These are phyloP conservation scores for Fusarium sp. DNA, from an alignment of 2,329 filamentous ascomycete species.

Conservation along the genomic window DNA sequence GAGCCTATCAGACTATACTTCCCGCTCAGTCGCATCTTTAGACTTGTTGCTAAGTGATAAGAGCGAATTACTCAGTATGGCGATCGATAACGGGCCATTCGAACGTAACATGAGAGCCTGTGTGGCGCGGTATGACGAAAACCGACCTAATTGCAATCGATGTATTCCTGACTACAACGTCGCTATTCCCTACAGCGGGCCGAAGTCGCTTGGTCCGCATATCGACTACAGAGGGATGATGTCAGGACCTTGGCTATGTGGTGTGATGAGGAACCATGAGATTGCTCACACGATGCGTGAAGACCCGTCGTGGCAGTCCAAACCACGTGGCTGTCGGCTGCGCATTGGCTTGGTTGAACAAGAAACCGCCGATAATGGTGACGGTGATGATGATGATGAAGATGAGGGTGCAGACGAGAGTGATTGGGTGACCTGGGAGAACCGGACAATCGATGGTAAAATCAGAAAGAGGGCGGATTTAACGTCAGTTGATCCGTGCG, in stretches of 20 bases:
- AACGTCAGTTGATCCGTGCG: not conserved
- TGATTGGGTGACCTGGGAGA: not conserved
- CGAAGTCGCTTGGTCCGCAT: not conserved
- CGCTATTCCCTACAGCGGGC: not conserved
- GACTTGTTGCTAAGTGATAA: no score
- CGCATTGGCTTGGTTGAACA: not conserved
- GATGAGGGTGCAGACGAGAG: fast-evolving
- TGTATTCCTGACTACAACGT: no score
- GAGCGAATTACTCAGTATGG: no score
- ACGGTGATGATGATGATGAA: not conserved
- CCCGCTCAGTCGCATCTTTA: no score
- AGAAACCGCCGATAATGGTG: not conserved
- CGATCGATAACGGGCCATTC: no score
- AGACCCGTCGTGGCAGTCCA: not conserved
- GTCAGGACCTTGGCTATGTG: not conserved
- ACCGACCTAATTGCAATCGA: no score
- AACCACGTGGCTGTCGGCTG: not conserved
- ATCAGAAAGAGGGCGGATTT: not conserved
- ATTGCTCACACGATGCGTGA: not conserved
- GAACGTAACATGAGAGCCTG: no score
- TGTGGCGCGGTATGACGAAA: no score
- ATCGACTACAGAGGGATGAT: not conserved
- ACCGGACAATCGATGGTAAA: not conserved
- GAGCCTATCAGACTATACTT: no score
- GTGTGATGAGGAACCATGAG: not conserved